Conservation (phyloP, 2,329 filamentous ascomycete species). For the Biscogniauxia marginata region DNA sequence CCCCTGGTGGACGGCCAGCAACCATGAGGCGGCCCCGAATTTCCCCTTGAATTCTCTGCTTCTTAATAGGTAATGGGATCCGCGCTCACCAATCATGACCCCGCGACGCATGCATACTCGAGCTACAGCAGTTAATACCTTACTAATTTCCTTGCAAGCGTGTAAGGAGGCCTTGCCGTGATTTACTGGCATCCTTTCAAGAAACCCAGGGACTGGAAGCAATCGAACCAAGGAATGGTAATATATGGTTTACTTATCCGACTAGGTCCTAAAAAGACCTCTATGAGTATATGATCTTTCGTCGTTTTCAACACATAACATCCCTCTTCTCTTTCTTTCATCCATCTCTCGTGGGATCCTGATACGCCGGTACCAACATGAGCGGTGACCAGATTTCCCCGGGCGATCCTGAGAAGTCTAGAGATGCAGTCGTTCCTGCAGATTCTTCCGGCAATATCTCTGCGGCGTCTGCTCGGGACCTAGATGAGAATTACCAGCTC, state of each 20-base stretch:
- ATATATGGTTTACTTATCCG: too few species aligned
- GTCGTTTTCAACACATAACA: too few species aligned
- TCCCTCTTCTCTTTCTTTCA: not conserved
- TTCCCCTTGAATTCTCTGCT: too few species aligned
- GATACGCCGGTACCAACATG: not conserved
- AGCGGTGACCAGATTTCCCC: conserved; percentile 12
- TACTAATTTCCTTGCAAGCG: not conserved
- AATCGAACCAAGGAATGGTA: too few species aligned
- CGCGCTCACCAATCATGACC: not conserved
- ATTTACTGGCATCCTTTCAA: not conserved
- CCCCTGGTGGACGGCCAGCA: not conserved
- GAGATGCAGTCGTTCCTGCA: conserved; percentile 6
- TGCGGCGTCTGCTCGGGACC: conserved; percentile 16
- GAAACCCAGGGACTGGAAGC: not conserved
- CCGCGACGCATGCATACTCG: not conserved
- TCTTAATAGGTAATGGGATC: not conserved
- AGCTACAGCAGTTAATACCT: not conserved
- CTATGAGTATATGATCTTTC: too few species aligned
- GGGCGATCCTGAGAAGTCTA: conserved; percentile 6
- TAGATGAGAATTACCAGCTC: conserved; percentile 34
- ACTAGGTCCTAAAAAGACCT: too few species aligned
- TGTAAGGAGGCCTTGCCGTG: not conserved
- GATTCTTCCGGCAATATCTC: conserved; percentile 15
- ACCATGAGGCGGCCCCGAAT: too few species aligned
- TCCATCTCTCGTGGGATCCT: not conserved